Evolutionary conservation across 2,329 filamentous ascomycete genomes (phyloP).

Genomic region (Exophiala lecanii-corni): DNA sequence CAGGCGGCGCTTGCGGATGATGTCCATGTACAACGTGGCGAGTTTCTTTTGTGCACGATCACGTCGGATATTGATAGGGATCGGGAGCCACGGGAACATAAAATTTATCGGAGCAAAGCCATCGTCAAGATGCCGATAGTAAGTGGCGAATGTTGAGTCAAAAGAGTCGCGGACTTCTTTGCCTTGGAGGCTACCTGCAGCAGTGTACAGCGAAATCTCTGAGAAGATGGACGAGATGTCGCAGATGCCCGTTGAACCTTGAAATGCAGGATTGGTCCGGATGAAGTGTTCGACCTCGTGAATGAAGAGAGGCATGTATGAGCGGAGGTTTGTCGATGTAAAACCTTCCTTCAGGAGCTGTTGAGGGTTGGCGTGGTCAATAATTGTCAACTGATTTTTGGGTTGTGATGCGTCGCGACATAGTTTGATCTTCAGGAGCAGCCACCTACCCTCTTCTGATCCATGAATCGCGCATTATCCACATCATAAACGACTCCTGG

Average conservation of each 20-base stretch:
- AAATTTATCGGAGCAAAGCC: slow-evolving; percentile 88
- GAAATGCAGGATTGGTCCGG: slow-evolving; percentile 62
- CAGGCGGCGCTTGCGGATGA: slow-evolving; percentile 67
- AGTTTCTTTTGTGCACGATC: slow-evolving; percentile 77
- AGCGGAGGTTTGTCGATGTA: slow-evolving; percentile 57
- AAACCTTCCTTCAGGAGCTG: slow-evolving; percentile 62
- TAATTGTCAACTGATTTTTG: too few relatives aligned
- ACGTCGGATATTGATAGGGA: slow-evolving; percentile 81
- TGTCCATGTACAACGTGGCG: slow-evolving; percentile 75
- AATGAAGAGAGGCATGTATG: slow-evolving; percentile 74
- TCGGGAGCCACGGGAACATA: slow-evolving; percentile 79
- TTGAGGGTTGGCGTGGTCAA: too few relatives aligned
- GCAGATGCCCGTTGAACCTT: slow-evolving; percentile 62
- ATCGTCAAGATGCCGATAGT: slow-evolving; percentile 88
- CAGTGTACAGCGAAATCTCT: slow-evolving; percentile 85
- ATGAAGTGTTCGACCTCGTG: slow-evolving; percentile 70
- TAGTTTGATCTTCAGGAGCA: too few relatives aligned
- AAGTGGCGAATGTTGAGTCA: slow-evolving; percentile 70
- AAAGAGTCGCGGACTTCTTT: slow-evolving; percentile 76
- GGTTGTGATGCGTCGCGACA: too few relatives aligned
- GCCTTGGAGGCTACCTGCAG: slow-evolving; percentile 78
- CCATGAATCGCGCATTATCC: slow-evolving; percentile 87
- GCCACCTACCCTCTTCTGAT: slow-evolving; percentile 77
- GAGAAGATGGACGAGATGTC: slow-evolving; percentile 73
- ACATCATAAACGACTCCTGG: slow-evolving; percentile 87